Conservation (phyloP, 1,139 yeast species). For the Pichia sp. region DNA sequence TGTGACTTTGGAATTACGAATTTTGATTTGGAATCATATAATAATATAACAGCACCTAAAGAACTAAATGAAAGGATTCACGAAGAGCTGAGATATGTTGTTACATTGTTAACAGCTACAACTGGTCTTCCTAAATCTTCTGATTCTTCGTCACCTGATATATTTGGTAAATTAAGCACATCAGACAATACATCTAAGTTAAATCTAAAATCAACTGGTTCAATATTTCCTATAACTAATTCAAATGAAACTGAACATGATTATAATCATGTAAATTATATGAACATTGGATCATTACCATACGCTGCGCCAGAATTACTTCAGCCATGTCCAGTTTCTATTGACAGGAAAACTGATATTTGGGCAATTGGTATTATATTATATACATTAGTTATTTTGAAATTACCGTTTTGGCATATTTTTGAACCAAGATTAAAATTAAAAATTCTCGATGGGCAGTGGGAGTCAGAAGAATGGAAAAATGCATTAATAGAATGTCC, state of each 20-base stretch:
- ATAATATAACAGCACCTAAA: not conserved
- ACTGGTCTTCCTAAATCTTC: too few relatives aligned
- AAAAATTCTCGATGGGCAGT: slow-evolving; percentile 64
- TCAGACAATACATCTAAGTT: too few relatives aligned
- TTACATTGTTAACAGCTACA: not conserved
- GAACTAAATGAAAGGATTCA: not conserved
- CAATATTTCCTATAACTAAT: not conserved
- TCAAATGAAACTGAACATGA: not conserved
- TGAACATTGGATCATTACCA: slow-evolving; percentile 73
- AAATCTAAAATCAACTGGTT: not conserved
- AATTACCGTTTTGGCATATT: slow-evolving; percentile 74
- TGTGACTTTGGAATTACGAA: slow-evolving; percentile 85
- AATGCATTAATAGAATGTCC: not conserved
- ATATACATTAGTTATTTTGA: slow-evolving; percentile 67
- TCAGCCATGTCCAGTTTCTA: slow-evolving; percentile 50
- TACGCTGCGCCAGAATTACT: slow-evolving; percentile 88
- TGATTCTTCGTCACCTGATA: not conserved
- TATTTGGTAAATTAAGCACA: not conserved
- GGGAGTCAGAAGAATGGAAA: slow-evolving; percentile 33
- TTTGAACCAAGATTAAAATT: slow-evolving; percentile 74
- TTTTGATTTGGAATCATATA: slow-evolving; percentile 13
- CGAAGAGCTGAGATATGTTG: not conserved
- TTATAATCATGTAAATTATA: slow-evolving; percentile 28
- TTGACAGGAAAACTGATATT: slow-evolving; percentile 71
- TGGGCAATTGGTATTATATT: slow-evolving; percentile 87